These are phyloP conservation scores for Stellera chamaejasme DNA, from an alignment of 345 rosid species.

Conservation along the genomic window DNA sequence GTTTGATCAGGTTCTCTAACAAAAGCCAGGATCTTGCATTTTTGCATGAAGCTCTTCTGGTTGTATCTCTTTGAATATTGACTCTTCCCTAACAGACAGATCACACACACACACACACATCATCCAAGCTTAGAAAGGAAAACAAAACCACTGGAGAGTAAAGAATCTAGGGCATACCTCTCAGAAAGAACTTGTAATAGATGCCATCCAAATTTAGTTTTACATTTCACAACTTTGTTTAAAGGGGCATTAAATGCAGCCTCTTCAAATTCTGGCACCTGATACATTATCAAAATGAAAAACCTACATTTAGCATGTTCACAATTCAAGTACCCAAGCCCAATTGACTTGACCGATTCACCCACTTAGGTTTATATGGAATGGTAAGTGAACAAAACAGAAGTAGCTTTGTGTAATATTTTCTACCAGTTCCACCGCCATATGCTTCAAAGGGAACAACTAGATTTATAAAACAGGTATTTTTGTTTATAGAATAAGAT, in stretches of 20 bases:
- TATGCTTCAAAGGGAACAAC: no score
- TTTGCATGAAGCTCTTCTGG: constrained; percentile 65
- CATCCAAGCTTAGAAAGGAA: constrained; percentile 5
- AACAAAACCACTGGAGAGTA: background rate
- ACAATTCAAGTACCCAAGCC: constrained; percentile 3
- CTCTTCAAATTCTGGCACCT: constrained; percentile 95
- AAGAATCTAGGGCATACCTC: constrained; percentile 39
- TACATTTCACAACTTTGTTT: constrained; percentile 70
- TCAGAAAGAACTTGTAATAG: constrained; percentile 86
- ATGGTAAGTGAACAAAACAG: no score
- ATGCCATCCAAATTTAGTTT: constrained; percentile 89
- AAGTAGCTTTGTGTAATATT: no score
- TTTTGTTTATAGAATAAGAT: no score
- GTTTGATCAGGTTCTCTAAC: constrained; percentile 67
- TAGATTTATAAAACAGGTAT: no score
- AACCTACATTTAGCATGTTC: constrained; percentile 11
- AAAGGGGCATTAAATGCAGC: constrained; percentile 70
- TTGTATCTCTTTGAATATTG: constrained; percentile 45
- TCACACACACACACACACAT: constrained; percentile 8
- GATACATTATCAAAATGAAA: constrained; percentile 12
- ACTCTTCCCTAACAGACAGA: constrained; percentile 35
- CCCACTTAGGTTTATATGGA: no score
- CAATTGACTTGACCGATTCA: no score
- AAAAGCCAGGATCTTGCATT: constrained; percentile 71
- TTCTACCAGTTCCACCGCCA: no score